Base-by-base conservation (phyloP, 2,329 filamentous ascomycete species). In the Phaeosphaeria sp. region DNA sequence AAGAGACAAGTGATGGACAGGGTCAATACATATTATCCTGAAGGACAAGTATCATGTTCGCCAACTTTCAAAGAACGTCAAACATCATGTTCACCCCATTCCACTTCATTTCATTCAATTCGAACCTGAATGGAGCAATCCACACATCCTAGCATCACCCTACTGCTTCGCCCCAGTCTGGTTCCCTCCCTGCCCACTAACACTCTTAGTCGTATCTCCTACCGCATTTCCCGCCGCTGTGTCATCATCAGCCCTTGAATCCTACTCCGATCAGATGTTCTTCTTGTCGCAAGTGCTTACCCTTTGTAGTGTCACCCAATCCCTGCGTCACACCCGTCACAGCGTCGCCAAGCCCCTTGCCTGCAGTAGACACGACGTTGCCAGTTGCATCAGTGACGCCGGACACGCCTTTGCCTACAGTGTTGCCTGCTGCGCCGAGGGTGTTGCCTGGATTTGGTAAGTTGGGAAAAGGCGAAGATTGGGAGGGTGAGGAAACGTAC, bases 331-430 rank as follows among this genome's bases (percentile, higher is more conserved):
- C 63, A 0, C 74, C 75, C 9, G 67, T 66, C 23, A 78, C 68
- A 0, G 72, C 74, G 58, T 78, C 72, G 0, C 75, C 75, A 0
- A 77, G 59, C 1, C 75, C 75, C 55, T 76, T 76, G 0, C 74
- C 74, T 10, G 73, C 60, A 4, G 66, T 67, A 0, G 69, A 58
- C 3, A 77, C 69, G 0, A 72, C 69, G 46, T 74, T 72, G 27
- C 74, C 74, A 4, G 71, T 56, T 0, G 72, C 68, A 27, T 71
- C 63, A 1, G 73, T 76, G 1, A 69, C 65, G 50, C 71, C 69
- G 0, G 62, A 53, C 42, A 76, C 71, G 58, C 72, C 73, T 46
- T 73, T 73, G 52, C 74, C 73, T 39, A 75, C 54, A 1, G 73
- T 76, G 56, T 74, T 69, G 20, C 72, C 72, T 33, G 69, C 74